A percentile compares a stretch with the other conserved stretches of the same genome.
These are phyloP conservation scores for Geotrichum macrosporum DNA, from an alignment of 1,139 yeast species.

Conservation along the genomic window DNA sequence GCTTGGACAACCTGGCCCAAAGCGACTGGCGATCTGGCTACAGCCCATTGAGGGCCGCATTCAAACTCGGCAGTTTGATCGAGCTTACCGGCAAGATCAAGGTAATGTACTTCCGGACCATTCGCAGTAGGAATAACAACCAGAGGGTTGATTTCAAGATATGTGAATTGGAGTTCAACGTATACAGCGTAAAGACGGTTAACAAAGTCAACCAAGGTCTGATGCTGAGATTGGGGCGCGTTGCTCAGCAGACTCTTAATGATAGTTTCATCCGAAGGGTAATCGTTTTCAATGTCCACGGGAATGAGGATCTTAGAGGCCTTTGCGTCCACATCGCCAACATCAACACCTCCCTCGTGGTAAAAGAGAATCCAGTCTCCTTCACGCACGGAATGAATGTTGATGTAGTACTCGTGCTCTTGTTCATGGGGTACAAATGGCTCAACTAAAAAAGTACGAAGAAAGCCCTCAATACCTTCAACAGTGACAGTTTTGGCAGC, in stretches of 20 bases:
- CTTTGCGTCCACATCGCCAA: slow-evolving; percentile 47
- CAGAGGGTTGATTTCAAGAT: slow-evolving; percentile 46
- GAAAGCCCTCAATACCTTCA: slow-evolving; percentile 41
- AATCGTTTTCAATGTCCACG: slow-evolving; percentile 41
- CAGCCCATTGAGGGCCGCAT: slow-evolving; percentile 49
- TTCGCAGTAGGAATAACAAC: slow-evolving; percentile 42
- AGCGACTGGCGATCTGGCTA: slow-evolving; percentile 44
- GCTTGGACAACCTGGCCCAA: slow-evolving; percentile 37
- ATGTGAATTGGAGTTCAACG: slow-evolving; percentile 47
- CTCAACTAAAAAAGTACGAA: slow-evolving; percentile 45
- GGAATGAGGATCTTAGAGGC: slow-evolving; percentile 45
- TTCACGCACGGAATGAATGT: slow-evolving; percentile 47
- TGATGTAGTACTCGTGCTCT: slow-evolving; percentile 46
- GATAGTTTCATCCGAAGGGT: slow-evolving; percentile 41
- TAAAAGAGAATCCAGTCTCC: slow-evolving; percentile 48
- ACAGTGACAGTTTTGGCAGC: slow-evolving; percentile 43
- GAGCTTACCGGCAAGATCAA: slow-evolving; percentile 46
- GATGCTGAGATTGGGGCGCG: slow-evolving; percentile 42
- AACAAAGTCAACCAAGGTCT: slow-evolving; percentile 43
- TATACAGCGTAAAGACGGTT: slow-evolving; percentile 47
- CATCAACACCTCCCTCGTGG: slow-evolving; percentile 49
- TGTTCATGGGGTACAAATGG: slow-evolving; percentile 48
- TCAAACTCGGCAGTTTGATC: slow-evolving; percentile 49
- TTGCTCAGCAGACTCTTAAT: slow-evolving; percentile 37
- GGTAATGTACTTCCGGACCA: slow-evolving; percentile 45